phyloP scores from a whole-genome alignment of 306 rosid genomes.

The Acacia crassicarpa region DNA sequence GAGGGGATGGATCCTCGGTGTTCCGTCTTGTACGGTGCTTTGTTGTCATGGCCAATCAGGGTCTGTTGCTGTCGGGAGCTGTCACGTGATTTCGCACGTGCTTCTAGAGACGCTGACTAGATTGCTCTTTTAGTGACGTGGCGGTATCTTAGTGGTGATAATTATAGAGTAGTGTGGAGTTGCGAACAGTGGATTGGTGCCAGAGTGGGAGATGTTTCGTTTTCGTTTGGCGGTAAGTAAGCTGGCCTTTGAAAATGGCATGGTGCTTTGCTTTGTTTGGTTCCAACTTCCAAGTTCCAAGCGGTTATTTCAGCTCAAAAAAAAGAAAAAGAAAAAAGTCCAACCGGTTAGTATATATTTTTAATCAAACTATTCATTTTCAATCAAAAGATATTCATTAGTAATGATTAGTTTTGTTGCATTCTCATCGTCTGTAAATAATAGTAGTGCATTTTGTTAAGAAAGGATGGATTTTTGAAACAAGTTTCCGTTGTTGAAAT shows the following conservation, averaged over 20 bases:
- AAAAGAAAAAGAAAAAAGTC: background rate
- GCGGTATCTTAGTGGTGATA: background rate
- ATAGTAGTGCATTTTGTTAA: too few species aligned
- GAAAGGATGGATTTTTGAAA: background rate
- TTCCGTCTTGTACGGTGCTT: background rate
- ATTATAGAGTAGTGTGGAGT: fast-evolving
- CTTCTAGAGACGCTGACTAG: background rate
- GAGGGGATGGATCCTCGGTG: background rate
- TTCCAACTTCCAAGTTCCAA: background rate
- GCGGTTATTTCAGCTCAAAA: background rate
- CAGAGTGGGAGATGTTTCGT: background rate
- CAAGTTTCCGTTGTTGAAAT: background rate
- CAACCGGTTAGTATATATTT: background rate
- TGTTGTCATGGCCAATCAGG: background rate
- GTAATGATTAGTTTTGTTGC: background rate
- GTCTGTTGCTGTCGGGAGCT: background rate
- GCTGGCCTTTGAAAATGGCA: background rate
- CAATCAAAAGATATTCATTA: background rate
- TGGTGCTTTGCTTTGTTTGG: background rate
- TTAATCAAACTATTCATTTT: too few species aligned
- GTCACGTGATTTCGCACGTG: background rate
- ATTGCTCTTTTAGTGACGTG: background rate
- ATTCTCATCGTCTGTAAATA: background rate
- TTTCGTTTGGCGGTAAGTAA: conserved; percentile 18
- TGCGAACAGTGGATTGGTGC: background rate